Base-by-base conservation (phyloP, 225 moss, liverwort and hornwort genomes). In the Pseudisothecium myosuroides region DNA sequence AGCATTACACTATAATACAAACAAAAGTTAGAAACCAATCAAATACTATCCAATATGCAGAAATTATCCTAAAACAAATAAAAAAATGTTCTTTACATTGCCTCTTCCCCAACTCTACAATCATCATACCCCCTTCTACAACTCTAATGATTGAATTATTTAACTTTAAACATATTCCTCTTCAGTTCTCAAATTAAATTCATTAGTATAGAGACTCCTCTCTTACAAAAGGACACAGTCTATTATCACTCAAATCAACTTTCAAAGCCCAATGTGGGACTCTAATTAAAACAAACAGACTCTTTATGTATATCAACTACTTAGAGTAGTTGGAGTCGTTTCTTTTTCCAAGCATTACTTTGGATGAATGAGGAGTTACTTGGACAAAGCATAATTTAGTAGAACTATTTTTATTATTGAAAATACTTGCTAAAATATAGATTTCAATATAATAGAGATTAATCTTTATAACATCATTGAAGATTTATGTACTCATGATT, bases 71-170 rank as follows among this genome's bases (percentile, higher is more conserved):
- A 5, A 28, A 43, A 27, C 14, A 72, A 45, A 45, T 72, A 72
- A 56, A 56, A 20, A 9, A 56, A 72, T 17, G 4, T 6, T 45
- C 14, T 27, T 72, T 9, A 28, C 3, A 72, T 15, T 26, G 1
- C 27, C 2, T 20, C 9, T 67, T 37, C 3, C 0, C 9, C 4
- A 7, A 37, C 11, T 10, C 11, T 43, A 15, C 2, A 0, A 3
- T 72, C 73, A 73, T 73, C 0, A 1, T 43, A 45, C 28, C 5
- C 0, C 17, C 6, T 28, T 39, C 22, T 69, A 39, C 28, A 28
- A 17, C 4, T 8, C 28, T 72, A 43, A 72, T 1, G n/a, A n/a
- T n/a, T n/a, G 8, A 43, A 71, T 17, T 45, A 28, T 0, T 17
- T 6, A 45, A 17, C 10, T 73, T 6, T 28, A 3, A 43, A 72